A percentile compares a stretch with the other conserved stretches of the same genome.
phyloP scores from a whole-genome alignment of 2,329 filamentous ascomycete species.

The Arthrobotrys musiformis region DNA sequence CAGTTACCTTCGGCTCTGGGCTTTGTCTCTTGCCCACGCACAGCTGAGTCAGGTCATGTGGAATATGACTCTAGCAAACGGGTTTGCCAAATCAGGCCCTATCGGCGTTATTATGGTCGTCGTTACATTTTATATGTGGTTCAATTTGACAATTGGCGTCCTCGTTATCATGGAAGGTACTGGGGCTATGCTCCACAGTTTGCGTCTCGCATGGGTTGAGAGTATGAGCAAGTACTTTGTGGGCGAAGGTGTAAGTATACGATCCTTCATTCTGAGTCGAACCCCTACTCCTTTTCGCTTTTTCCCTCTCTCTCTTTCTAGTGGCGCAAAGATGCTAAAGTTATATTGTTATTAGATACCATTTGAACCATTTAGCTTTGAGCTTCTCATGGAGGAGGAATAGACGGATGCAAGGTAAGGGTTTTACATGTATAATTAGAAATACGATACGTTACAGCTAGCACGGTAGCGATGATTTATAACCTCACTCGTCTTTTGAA shows the following conservation, averaged over 20 bases:
- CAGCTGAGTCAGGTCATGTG: slow-evolving; percentile 96
- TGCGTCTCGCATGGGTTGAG: slow-evolving; percentile 95
- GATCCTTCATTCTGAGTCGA: neutral
- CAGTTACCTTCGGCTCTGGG: slow-evolving; percentile 98
- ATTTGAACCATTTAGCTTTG: slow-evolving; percentile 90
- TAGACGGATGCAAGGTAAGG: slow-evolving; percentile 67
- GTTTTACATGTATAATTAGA: slow-evolving; percentile 63
- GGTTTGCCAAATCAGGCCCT: slow-evolving; percentile 74
- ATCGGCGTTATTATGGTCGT: slow-evolving; percentile 83
- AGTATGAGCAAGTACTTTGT: slow-evolving; percentile 84
- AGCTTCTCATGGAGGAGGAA: slow-evolving; percentile 84
- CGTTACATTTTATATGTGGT: slow-evolving; percentile 86
- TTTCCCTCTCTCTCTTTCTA: no score
- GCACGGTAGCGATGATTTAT: neutral
- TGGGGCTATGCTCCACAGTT: slow-evolving; percentile 91
- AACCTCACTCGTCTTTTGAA: neutral
- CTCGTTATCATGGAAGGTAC: slow-evolving; percentile 96
- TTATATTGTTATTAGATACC: slow-evolving; percentile 66
- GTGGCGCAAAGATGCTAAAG: neutral
- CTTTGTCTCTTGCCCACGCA: slow-evolving; percentile 94
- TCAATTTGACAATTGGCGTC: slow-evolving; percentile 81
- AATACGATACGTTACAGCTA: slow-evolving; percentile 15
- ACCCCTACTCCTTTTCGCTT: no score
- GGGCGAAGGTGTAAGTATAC: slow-evolving; percentile 52
- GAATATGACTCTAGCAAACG: slow-evolving; percentile 89